A percentile compares a stretch with the other conserved stretches of the same genome.
These are phyloP conservation scores for Solanum aculeatissimum DNA, from an alignment of 305 asterid species.

Conservation along the genomic window DNA sequence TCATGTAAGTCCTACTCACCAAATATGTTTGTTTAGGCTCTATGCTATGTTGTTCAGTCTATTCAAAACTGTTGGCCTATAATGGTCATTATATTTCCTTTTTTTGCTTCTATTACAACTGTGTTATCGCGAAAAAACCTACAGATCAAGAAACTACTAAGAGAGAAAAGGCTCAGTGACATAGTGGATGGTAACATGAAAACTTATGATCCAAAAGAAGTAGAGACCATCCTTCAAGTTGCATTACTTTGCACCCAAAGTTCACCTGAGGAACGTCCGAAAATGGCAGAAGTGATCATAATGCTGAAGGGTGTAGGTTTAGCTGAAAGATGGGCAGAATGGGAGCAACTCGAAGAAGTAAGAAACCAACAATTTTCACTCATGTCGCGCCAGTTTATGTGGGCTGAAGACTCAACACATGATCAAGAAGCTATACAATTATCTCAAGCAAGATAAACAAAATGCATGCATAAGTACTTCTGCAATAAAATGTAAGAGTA, in stretches of 20 bases:
- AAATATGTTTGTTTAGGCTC: too few species aligned
- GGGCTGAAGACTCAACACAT: constrained; percentile 69
- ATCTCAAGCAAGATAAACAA: constrained; percentile 62
- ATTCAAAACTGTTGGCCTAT: too few species aligned
- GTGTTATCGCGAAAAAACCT: background rate
- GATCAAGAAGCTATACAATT: constrained; percentile 78
- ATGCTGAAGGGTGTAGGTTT: constrained; percentile 81
- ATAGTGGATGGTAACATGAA: constrained; percentile 54
- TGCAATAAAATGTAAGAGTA: background rate
- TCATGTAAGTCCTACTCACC: constrained; percentile 51
- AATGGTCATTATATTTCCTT: too few species aligned
- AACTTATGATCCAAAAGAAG: constrained; percentile 40
- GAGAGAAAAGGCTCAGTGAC: constrained; percentile 56
- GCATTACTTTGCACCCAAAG: constrained; percentile 82
- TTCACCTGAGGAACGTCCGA: constrained; percentile 75
- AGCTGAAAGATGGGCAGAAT: constrained; percentile 87
- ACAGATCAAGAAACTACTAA: constrained; percentile 63
- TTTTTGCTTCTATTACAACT: background rate
- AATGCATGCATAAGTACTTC: background rate
- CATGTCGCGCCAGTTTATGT: constrained; percentile 41
- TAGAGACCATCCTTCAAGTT: constrained; percentile 68
- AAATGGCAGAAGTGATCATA: constrained; percentile 52
- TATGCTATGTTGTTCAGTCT: too few species aligned
- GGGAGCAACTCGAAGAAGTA: constrained; percentile 72
- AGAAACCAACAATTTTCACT: constrained; percentile 37